Evolutionary conservation across 768 basidiomycete species (phyloP), one percentile per base, ranked within the genome.

Genomic region (Lactifluus subvellereus): DNA sequence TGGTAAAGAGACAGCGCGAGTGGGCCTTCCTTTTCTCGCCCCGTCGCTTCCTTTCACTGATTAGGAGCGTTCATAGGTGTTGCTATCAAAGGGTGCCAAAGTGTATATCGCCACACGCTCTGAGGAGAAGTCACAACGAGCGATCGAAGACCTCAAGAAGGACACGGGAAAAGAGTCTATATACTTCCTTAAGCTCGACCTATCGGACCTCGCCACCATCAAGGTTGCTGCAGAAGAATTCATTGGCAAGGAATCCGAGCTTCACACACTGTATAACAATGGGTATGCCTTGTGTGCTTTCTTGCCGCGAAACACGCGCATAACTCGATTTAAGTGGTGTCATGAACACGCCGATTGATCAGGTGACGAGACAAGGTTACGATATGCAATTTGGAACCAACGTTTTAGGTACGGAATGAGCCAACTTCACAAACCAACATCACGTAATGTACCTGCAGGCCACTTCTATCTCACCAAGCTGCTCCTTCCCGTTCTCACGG

Each of bases 311-410:
- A 9, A 22, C 18, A 32, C 13, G 27, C 18, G 8, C n/a, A 30
- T 47, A 43, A 43, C 22, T 4, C 27, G 22, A 48, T 5, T 9
- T 20, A 48, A 75, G 74, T 1, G 75, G 76, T 38, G 73, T 75
- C 18, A 69, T 77, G 72, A 63, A 68, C 40, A 55, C 72, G 30
- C 74, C 74, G 10, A 18, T 71, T 4, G 73, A 71, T n/a, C 59
- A 65, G n/a, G 51, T 68, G 13, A 76, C 76, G 11, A 52, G 63
- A 14, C 72, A 76, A 27, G 73, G 72, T 4, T 74, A 69, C 37
- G 76, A 77, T 55, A 48, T 72, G 9, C 73, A 77, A 64, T 77
- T 75, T 47, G 76, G 75, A n/a, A 71, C 69, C 18, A 72, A 75
- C 30, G 70, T 71, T 13, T 67, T 74, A 47, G 72, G 74, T 69